These are phyloP conservation scores for Phytophthora pluvialis DNA, from an alignment of 352 stramenopile species.

Conservation along the genomic window DNA sequence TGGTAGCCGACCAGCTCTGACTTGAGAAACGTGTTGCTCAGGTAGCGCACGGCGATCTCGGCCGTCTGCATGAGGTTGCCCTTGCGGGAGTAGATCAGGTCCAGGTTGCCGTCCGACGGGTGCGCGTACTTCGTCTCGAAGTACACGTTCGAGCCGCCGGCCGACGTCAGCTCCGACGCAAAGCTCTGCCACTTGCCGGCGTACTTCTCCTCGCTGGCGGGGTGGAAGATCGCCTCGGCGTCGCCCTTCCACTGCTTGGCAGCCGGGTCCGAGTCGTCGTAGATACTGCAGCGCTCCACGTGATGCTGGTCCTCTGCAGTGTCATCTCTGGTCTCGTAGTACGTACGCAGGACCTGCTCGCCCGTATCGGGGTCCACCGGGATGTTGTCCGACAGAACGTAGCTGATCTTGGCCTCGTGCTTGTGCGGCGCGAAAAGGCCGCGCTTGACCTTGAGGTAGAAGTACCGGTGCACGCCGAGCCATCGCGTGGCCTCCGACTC, in stretches of 20 bases:
- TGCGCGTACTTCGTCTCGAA: slow-evolving; percentile 85
- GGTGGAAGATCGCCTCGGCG: slow-evolving; percentile 61
- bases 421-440: slow-evolving; percentile 54
- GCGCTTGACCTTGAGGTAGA: slow-evolving; percentile 78
- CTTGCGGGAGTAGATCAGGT: slow-evolving; percentile 75
- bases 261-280: slow-evolving; percentile 55
- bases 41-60: slow-evolving; percentile 61
- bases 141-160: slow-evolving; percentile 80
- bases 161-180: slow-evolving; percentile 53
- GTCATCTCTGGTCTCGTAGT: slow-evolving; percentile 74
- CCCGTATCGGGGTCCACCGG: slow-evolving; percentile 49
- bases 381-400: slow-evolving; percentile 68
- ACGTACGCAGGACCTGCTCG: slow-evolving; percentile 68
- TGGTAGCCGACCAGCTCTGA: slow-evolving; percentile 70
- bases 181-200: slow-evolving; percentile 59
- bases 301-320: slow-evolving; percentile 68
- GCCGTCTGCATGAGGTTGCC: slow-evolving; percentile 51
- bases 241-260: slow-evolving; percentile 70
- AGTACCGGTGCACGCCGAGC: slow-evolving; percentile 76
- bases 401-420: slow-evolving; percentile 72
- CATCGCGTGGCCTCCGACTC: slow-evolving; percentile 77
- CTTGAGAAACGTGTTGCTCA: slow-evolving; percentile 60
- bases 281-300: slow-evolving; percentile 80
- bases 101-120: slow-evolving; percentile 81
- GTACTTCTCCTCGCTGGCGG: slow-evolving; percentile 68